Percentiles rank a stretch among this genome's conserved stretches.
phyloP scores from a whole-genome alignment of 2,329 filamentous ascomycete genomes.

The Juglanconis oblonga region DNA sequence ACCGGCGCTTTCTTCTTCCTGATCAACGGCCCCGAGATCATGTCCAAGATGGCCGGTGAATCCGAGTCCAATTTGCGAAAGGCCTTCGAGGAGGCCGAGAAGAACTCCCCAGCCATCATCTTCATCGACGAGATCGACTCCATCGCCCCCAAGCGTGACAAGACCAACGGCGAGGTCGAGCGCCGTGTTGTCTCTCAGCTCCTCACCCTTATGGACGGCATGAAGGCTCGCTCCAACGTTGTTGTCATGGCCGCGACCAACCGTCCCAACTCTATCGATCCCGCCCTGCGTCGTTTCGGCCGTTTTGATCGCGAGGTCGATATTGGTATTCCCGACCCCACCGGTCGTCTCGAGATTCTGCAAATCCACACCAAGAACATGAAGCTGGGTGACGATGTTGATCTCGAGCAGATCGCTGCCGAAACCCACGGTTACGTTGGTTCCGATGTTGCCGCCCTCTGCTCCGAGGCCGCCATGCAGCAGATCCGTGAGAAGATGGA shows the following conservation, averaged over 20 bases:
- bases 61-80: constrained; percentile 97
- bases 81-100: constrained; percentile 99
- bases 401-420: constrained; percentile 91
- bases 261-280: constrained; percentile 97
- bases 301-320: constrained; percentile 99
- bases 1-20: constrained; percentile 99
- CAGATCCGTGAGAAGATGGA: constrained; percentile 99
- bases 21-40: constrained; percentile 99
- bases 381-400: constrained; percentile 96
- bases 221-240: constrained; percentile 98
- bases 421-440: constrained; percentile 99
- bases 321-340: constrained; percentile 96
- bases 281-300: constrained; percentile 93
- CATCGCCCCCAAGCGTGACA: constrained; percentile 98
- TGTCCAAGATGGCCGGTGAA: constrained; percentile 99
- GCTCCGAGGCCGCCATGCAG: constrained; percentile 99
- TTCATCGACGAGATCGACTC: constrained; percentile 99
- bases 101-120: constrained; percentile 98
- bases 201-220: constrained; percentile 94
- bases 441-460: constrained; percentile 96
- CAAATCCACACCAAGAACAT: constrained; percentile 99
- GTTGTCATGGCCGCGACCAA: constrained; percentile 99
- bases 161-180: constrained; percentile 99
- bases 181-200: constrained; percentile 97
- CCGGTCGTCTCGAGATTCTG: constrained; percentile 96